phyloP scores from a whole-genome alignment of 225 moss, liverwort and hornwort genomes.

The Polytrichum commune region DNA sequence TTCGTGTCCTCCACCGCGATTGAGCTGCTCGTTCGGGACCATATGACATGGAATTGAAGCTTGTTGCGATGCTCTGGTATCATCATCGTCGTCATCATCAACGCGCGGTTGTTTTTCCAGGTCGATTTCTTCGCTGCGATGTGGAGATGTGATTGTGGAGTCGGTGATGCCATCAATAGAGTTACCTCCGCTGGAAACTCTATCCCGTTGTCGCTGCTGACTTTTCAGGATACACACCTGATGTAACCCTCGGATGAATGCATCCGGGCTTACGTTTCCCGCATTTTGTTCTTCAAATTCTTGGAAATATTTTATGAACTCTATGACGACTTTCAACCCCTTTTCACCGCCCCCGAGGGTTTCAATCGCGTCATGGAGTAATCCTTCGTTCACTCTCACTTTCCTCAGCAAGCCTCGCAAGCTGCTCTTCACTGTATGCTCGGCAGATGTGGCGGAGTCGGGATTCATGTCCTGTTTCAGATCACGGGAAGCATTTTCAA shows the following conservation, averaged over 20 bases:
- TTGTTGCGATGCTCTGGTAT: no score
- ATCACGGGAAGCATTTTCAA: not conserved
- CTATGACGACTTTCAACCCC: conserved; percentile 35
- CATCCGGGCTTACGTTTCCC: conserved; percentile 14
- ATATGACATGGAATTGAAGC: no score
- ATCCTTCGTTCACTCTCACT: conserved; percentile 33
- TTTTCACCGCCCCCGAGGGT: conserved; percentile 45
- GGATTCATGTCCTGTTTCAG: no score
- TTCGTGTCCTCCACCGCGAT: not conserved
- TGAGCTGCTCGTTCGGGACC: no score
- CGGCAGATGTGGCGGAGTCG: not conserved
- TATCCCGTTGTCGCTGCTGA: conserved; percentile 4
- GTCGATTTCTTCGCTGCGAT: no score
- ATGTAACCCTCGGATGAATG: conserved; percentile 35
- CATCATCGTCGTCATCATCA: no score
- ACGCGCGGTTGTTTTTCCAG: no score
- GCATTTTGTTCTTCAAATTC: conserved; percentile 15
- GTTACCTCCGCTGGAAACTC: no score
- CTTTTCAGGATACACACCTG: conserved; percentile 19
- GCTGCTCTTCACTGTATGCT: not conserved
- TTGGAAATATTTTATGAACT: conserved; percentile 32
- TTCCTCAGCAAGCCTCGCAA: conserved; percentile 31
- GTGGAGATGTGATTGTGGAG: no score
- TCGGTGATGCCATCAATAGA: no score
- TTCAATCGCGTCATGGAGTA: conserved; percentile 28